phyloP scores from a whole-genome alignment of 2,329 filamentous ascomycete species.

The Aureobasidium sp. region DNA sequence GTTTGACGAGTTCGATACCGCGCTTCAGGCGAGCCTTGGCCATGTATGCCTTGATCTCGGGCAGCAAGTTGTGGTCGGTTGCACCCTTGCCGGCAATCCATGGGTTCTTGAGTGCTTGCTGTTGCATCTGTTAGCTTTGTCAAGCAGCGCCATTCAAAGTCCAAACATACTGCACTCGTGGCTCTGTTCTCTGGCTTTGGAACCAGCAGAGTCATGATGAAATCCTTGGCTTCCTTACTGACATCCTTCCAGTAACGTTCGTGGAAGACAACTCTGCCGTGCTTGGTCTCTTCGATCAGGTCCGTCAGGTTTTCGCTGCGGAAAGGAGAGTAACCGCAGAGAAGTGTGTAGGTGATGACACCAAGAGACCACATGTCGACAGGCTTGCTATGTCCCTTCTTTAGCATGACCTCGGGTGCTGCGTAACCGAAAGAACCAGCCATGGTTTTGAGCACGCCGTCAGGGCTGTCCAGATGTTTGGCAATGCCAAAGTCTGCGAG shows the following conservation, averaged over 20 bases:
- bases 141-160: not conserved
- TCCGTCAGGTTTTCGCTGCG: conserved; percentile 88
- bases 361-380: conserved; percentile 99
- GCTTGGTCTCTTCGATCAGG: conserved; percentile 88
- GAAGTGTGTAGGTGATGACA: conserved; percentile 95
- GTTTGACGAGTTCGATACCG: conserved; percentile 92
- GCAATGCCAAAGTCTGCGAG: conserved; percentile 97
- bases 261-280: conserved; percentile 82
- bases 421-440: conserved; percentile 97
- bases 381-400: conserved; percentile 93
- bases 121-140: conserved; percentile 13
- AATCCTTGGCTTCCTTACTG: conserved; percentile 88
- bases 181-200: conserved; percentile 69
- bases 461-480: conserved; percentile 88
- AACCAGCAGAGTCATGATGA: conserved; percentile 76
- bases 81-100: conserved; percentile 92
- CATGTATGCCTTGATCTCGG: conserved; percentile 92
- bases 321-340: conserved; percentile 98
- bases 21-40: conserved; percentile 84
- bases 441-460: conserved; percentile 95
- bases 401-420: conserved; percentile 96
- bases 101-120: conserved; percentile 71
- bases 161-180: conserved; percentile 60
- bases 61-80: conserved; percentile 92
- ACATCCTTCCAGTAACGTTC: conserved; percentile 98